Base-by-base conservation (phyloP, 164 flowering plant genomes). In the Amborella trichopoda region DNA sequence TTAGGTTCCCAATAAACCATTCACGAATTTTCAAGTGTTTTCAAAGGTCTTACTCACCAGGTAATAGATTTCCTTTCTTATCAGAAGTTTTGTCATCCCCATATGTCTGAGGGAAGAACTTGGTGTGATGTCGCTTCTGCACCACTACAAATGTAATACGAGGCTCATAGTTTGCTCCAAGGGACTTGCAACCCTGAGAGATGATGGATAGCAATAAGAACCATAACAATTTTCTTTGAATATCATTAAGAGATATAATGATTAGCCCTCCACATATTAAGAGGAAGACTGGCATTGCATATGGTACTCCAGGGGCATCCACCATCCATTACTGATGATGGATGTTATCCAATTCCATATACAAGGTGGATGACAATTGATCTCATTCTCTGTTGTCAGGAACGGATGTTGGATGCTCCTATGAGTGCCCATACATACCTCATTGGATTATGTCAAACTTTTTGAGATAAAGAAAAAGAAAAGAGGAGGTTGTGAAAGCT, bases 41-140 rank as follows among this genome's bases (percentile, higher is more conserved):
- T 19, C 25, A 28, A 27, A n/a, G 42, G 13, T 2, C 23, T 20
- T 12, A 50, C 3, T 26, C 47, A 80, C 95, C 95, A 19, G 95
- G 90, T 50, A 85, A 68, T 11, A 89, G 70, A 44, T 85, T 89
- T 30, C 95, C 94, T 54, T 93, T 85, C 68, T 64, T 81, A 61
- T 84, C 93, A 44, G 44, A 22, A 0, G 68, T 75, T 62, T 80
- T 73, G 65, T 73, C 76, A 22, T 76, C 48, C 44, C 81, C 89
- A 41, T 66, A 63, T 50, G 83, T 79, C 52, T 71, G 74, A 27
- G 96, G 70, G 60, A 88, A 88, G 25, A 88, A 61, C 10, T 93
- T 65, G 13, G 97, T 89, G 57, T 89, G 97, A 53, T 89, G 97
- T 25, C 95, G 71, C 54, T 89, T 89, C 63, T 85, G 97, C 33